phyloP scores from a whole-genome alignment of 257 asterid genomes.

The Gardenia jasminoides region DNA sequence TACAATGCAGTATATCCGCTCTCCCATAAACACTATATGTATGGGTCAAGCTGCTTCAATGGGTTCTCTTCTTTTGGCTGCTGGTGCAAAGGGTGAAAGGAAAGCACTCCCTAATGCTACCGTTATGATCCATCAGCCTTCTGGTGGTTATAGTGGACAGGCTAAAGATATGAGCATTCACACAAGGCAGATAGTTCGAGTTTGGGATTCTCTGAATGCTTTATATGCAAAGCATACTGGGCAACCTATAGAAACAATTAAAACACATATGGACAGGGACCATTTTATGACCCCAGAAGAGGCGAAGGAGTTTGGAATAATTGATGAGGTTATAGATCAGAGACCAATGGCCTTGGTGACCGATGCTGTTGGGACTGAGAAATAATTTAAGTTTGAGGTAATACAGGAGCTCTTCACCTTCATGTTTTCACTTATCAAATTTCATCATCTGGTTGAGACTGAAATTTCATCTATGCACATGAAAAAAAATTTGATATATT shows the following conservation, averaged over 20 bases:
- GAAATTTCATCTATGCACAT: background rate
- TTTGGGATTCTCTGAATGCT: constrained; percentile 74
- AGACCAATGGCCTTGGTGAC: constrained; percentile 72
- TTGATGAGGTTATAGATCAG: constrained; percentile 83
- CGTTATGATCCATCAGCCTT: constrained; percentile 91
- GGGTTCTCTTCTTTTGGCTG: constrained; percentile 94
- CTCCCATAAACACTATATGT: constrained; percentile 84
- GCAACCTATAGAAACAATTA: constrained; percentile 56
- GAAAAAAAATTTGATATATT: too few species aligned
- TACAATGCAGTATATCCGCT: constrained; percentile 90
- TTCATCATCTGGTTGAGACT: background rate
- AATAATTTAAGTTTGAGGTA: constrained; percentile 52
- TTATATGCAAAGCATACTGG: constrained; percentile 88
- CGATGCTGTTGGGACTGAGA: constrained; percentile 61
- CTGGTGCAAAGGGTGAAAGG: constrained; percentile 95
- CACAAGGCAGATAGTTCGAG: constrained; percentile 78
- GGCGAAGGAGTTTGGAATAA: constrained; percentile 89
- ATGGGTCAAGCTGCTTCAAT: constrained; percentile 97
- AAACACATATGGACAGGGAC: constrained; percentile 85
- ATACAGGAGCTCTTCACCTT: constrained; percentile 1
- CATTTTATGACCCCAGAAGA: constrained; percentile 91
- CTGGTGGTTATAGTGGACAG: constrained; percentile 93
- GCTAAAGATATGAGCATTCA: constrained; percentile 88
- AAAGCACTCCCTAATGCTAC: constrained; percentile 87
- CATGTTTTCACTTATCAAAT: background rate